These are phyloP conservation scores for Emericellopsis cladophorae DNA, from an alignment of 2,329 filamentous ascomycete genomes.

Conservation along the genomic window DNA sequence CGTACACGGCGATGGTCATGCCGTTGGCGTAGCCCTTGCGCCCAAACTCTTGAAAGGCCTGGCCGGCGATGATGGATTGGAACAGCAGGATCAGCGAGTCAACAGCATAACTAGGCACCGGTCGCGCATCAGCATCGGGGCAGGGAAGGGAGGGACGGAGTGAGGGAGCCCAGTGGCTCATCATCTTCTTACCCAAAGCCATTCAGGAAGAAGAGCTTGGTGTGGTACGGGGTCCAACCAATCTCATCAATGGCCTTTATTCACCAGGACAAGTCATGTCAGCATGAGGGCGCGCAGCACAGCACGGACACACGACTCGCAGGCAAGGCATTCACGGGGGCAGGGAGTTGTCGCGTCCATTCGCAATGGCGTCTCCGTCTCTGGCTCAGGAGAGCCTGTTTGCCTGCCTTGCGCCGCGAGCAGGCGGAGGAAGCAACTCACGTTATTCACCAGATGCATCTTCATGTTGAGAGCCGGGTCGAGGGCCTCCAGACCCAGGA, in stretches of 20 bases:
- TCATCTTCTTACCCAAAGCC: conserved; percentile 34
- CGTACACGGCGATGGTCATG: conserved; percentile 49
- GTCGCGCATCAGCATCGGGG: neutral
- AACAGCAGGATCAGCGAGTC: conserved; percentile 36
- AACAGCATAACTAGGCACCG: conserved; percentile 25
- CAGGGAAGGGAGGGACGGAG: neutral
- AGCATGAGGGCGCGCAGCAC: neutral
- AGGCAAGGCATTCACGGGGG: neutral
- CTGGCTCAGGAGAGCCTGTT: no score
- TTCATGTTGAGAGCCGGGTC: conserved; percentile 52
- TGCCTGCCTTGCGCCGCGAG: neutral
- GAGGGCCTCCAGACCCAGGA: conserved; percentile 42
- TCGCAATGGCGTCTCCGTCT: no score
- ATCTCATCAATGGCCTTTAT: conserved; percentile 40
- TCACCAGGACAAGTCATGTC: conserved; percentile 1
- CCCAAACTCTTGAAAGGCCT: conserved; percentile 47
- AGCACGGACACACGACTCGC: neutral
- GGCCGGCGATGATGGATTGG: conserved; percentile 48
- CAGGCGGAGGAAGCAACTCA: conserved; percentile 17
- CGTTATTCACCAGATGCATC: conserved; percentile 59
- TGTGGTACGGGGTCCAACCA: conserved; percentile 46
- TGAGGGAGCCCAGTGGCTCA: no score
- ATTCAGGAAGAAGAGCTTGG: conserved; percentile 48
- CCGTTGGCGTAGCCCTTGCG: conserved; percentile 38
- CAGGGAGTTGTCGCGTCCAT: no score